phyloP scores from a whole-genome alignment of 352 stramenopile genomes.

The Pelagophyceae sp. region DNA sequence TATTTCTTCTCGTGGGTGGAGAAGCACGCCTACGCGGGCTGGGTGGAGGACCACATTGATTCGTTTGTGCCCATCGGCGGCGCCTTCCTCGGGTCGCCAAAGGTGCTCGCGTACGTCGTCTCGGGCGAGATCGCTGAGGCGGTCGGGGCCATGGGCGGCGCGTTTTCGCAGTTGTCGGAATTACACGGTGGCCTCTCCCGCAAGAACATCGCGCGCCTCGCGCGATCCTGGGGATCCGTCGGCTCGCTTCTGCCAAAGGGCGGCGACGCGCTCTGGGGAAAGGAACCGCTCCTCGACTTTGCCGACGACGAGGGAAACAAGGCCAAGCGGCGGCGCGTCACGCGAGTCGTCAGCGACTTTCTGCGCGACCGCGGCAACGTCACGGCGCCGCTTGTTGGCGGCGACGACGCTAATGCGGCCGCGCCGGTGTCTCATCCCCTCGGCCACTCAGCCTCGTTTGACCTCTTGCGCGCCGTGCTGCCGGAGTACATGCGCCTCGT shows the following conservation, averaged over 20 bases:
- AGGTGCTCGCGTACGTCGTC: conserved; percentile 74
- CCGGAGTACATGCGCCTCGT: background rate
- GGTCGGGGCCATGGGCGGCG: conserved; percentile 59
- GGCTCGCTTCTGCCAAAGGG: conserved; percentile 83
- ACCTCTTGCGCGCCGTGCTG: background rate
- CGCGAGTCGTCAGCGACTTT: no score
- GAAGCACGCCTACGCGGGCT: conserved; percentile 52
- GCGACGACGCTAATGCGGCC: conserved; percentile 30
- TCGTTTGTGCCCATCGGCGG: conserved; percentile 85
- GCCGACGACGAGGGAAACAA: conserved; percentile 19
- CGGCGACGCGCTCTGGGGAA: conserved; percentile 73
- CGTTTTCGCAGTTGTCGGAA: conserved; percentile 66
- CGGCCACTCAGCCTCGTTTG: conserved; percentile 7
- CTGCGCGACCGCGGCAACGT: conserved; percentile 65
- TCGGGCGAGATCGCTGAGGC: conserved; percentile 92
- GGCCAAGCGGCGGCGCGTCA: background rate
- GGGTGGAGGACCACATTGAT: conserved; percentile 81
- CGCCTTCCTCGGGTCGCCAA: conserved; percentile 75
- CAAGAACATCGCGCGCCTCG: conserved; percentile 38
- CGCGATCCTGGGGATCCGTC: conserved; percentile 59
- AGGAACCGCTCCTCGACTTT: background rate
- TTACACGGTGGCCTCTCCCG: conserved; percentile 43
- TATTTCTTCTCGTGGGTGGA: conserved; percentile 92
- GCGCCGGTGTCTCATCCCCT: conserved; percentile 33
- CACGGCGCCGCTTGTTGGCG: conserved; percentile 48